These are phyloP conservation scores for Sporothrix phasma DNA, from an alignment of 2,329 filamentous ascomycete species.

Conservation along the genomic window DNA sequence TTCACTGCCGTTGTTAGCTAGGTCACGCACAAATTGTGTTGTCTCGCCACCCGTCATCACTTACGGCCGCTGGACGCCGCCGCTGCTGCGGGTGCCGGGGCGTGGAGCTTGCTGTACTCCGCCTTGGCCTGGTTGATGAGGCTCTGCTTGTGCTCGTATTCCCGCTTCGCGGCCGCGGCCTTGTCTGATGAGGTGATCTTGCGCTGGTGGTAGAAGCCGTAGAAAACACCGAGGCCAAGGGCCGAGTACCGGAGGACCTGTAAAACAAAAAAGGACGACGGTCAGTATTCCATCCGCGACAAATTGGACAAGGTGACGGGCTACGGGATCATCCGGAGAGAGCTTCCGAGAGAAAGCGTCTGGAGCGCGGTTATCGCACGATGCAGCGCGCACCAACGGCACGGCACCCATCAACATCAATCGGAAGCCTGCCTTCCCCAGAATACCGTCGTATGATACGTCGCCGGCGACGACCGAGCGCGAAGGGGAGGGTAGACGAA, in stretches of 20 bases:
- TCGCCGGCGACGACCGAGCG: background rate
- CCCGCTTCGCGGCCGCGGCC: slow-evolving; percentile 59
- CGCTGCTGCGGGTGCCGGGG: slow-evolving; percentile 29
- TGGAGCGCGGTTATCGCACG: background rate
- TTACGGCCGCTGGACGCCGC: slow-evolving; percentile 27
- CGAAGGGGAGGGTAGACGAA: slow-evolving; percentile 21
- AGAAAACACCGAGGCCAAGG: slow-evolving; percentile 83
- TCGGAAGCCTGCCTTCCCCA: background rate
- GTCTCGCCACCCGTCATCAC: slow-evolving; percentile 8
- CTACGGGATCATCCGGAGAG: background rate
- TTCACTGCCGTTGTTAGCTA: slow-evolving; percentile 22
- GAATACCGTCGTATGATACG: background rate
- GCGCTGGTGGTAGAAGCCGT: slow-evolving; percentile 90
- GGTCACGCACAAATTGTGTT: background rate
- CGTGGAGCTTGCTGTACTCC: slow-evolving; percentile 72
- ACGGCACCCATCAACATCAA: background rate
- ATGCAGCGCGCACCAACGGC: background rate
- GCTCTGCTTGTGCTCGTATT: slow-evolving; percentile 83
- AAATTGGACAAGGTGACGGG: background rate
- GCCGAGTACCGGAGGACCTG: slow-evolving; percentile 97
- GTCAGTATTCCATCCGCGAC: background rate
- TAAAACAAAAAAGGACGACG: background rate
- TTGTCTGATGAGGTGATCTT: slow-evolving; percentile 64
- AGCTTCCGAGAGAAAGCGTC: background rate
- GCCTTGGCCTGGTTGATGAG: slow-evolving; percentile 90